Evolutionary conservation across 140 eudicot species (phyloP).

Genomic region (Ambrosia hybrid): DNA sequence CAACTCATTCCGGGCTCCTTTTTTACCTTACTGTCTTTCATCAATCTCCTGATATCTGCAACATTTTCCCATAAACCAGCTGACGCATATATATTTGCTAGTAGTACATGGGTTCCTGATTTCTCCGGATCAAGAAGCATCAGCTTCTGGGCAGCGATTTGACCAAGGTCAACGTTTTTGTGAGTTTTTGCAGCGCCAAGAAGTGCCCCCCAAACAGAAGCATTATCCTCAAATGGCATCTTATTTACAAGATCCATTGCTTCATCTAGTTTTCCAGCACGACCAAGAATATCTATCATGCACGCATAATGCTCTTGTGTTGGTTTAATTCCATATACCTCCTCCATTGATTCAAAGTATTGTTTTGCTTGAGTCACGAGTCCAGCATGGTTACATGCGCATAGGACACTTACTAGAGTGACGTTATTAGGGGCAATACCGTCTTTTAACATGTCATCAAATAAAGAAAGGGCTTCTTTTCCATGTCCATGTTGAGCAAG

Average conservation of each 20-base stretch:
- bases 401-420: conserved; percentile 74
- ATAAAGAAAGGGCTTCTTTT: conserved; percentile 62
- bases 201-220: conserved; percentile 87
- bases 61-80: conserved; percentile 84
- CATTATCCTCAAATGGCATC: conserved; percentile 90
- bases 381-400: conserved; percentile 89
- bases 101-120: conserved; percentile 77
- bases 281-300: conserved; percentile 86
- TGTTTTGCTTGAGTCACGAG: conserved; percentile 59
- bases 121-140: conserved; percentile 71
- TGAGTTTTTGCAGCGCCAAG: conserved; percentile 91
- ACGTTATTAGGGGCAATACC: conserved; percentile 72
- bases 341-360: conserved; percentile 68
- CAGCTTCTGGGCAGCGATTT: conserved; percentile 66
- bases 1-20: conserved; percentile 96
- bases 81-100: conserved; percentile 87
- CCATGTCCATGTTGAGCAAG: conserved; percentile 95
- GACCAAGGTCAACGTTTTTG: conserved; percentile 72
- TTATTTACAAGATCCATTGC: conserved; percentile 63
- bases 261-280: conserved; percentile 67
- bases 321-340: conserved; percentile 52
- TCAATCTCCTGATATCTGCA: conserved; percentile 50
- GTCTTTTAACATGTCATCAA: conserved; percentile 62
- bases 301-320: conserved; percentile 88
- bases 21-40: conserved; percentile 73